Base-by-base conservation (phyloP, 2,329 filamentous ascomycete species). In the Aspergillus intermedius region DNA sequence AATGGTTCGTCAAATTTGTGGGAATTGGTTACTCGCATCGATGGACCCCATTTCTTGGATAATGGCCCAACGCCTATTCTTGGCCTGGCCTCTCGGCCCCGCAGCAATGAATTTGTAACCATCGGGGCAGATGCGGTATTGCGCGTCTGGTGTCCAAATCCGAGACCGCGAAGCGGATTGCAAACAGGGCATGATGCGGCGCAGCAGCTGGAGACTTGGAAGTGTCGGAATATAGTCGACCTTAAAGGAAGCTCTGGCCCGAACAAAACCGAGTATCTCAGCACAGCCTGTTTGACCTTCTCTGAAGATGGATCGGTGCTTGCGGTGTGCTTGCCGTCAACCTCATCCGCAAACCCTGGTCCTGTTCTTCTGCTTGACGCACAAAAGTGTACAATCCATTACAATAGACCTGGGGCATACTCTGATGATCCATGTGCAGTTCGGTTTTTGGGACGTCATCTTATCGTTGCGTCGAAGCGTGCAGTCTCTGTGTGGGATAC, bases 241-340 rank as follows among this genome's bases (percentile, higher is more conserved):
- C 61, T 80, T 21, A 53, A 78, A 81, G 62, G 59, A 5, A 59
- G 54, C 42, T 35, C 62, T 15, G 49, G 54, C 25, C 40, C 21
- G 7, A 39, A 42, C 42, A 56, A 67, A 28, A 60, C 68, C 12
- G 65, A 69, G 4, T 47, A 64, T 7, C 52, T 73, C 10, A 64
- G 66, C 9, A 79, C 81, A 49, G 88, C 87, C 12, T 81, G 80
- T 41, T 67, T 96, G 37, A 76, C 83, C 21, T 95, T 88, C 64
- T 95, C 90, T 0, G 82, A 88, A 54, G 90, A 95, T 64, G 88
- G 88, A 1, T 94, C 89, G 10, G 81, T 87, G 2, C 73, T 95
- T n/a, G 89, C 88, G 45, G 82, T 83, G 43, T 74, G 71, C 45
- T 54, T 72, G 49, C 64, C 67, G 28, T 62, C 60, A 4, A 47